Conservation (phyloP, 2,329 filamentous ascomycete genomes). For the Nigrograna mackinnonii region DNA sequence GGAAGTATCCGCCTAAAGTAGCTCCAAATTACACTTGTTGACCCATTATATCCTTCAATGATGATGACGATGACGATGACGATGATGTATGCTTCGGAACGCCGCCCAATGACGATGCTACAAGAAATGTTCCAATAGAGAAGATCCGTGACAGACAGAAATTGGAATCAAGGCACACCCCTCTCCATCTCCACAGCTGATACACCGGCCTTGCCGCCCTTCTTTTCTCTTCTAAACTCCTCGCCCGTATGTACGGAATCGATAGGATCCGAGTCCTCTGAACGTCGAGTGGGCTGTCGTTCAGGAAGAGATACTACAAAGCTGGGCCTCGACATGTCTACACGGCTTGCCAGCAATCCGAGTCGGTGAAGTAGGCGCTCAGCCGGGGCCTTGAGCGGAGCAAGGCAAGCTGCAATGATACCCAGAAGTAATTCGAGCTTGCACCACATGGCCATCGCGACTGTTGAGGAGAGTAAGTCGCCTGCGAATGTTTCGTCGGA, state of each 20-base stretch:
- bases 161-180: neutral
- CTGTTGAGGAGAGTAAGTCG: conserved; percentile 4
- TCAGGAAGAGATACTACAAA: conserved; percentile 1
- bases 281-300: neutral
- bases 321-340: conserved; percentile 3
- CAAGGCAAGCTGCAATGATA: conserved; percentile 9
- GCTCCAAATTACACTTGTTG: neutral
- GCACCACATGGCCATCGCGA: conserved; percentile 8
- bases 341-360: conserved; percentile 2
- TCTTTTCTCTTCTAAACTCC: neutral
- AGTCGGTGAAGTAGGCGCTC: conserved; percentile 2
- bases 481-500: conserved; percentile 6
- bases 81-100: neutral
- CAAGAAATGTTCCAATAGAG: neutral
- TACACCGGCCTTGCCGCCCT: neutral
- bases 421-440: conserved; percentile 4
- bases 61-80: too few species aligned
- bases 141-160: too few species aligned
- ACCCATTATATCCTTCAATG: neutral
- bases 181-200: neutral
- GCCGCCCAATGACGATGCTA: neutral
- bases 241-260: neutral
- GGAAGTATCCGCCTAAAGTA: neutral
- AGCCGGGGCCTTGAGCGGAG: neutral
- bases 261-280: neutral